phyloP scores from a whole-genome alignment of 495 filamentous ascomycete genomes.

The Podospora appendiculata region DNA sequence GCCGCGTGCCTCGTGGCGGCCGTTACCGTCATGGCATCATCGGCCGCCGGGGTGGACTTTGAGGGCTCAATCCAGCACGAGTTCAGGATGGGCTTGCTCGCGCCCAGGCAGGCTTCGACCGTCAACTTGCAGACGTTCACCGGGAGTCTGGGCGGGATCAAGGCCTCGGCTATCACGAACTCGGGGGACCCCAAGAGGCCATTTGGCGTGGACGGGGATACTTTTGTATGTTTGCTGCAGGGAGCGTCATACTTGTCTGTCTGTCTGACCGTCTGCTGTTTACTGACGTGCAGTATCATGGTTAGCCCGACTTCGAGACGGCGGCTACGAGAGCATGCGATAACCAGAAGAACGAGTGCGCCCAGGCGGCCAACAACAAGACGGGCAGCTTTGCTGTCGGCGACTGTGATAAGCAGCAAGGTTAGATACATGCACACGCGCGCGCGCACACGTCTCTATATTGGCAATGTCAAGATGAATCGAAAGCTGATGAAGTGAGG shows the following conservation, averaged over 20 bases:
- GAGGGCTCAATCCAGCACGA: conserved; percentile 9
- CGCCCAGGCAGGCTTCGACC: conserved; percentile 9
- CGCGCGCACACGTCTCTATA: too few relatives aligned
- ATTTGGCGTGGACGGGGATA: conserved; percentile 38
- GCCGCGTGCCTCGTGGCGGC: conserved; percentile 1
- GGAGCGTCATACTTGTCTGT: background rate
- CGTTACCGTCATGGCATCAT: background rate
- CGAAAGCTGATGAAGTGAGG: background rate
- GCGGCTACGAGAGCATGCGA: conserved; percentile 32
- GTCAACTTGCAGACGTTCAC: conserved; percentile 20
- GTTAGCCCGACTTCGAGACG: conserved; percentile 30
- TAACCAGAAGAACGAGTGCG: conserved; percentile 34
- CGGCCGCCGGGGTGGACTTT: background rate
- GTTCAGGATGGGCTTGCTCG: conserved; percentile 12
- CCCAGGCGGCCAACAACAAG: conserved; percentile 22
- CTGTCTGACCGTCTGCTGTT: conserved; percentile 19
- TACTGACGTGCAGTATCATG: background rate
- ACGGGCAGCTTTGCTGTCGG: conserved; percentile 17
- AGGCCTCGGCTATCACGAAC: conserved; percentile 22
- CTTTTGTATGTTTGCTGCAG: conserved; percentile 33
- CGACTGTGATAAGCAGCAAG: conserved; percentile 29
- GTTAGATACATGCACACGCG: too few relatives aligned
- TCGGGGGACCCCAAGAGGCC: conserved; percentile 30
- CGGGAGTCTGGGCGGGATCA: conserved; percentile 14
- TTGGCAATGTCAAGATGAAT: too few relatives aligned